These are phyloP conservation scores for Blakeslea trispora DNA, from an alignment of 371 early-diverging fungal genomes.

Conservation along the genomic window DNA sequence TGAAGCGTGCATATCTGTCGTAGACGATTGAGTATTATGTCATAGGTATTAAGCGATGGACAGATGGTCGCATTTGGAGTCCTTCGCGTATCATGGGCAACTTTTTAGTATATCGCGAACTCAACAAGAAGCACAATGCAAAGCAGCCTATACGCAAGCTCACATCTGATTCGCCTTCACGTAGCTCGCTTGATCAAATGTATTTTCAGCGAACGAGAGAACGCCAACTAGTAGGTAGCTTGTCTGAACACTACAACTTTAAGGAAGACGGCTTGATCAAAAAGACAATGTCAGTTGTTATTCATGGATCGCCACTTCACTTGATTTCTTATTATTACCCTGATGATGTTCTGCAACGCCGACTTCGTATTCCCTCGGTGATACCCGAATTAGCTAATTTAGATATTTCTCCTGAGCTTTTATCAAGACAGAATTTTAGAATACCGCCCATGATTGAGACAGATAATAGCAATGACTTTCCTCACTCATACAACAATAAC, in stretches of 20 bases:
- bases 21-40: too few relatives aligned
- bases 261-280: slow-evolving; percentile 84
- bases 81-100: slow-evolving; percentile 67
- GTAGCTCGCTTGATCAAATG: slow-evolving; percentile 6
- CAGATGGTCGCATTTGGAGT: slow-evolving; percentile 69
- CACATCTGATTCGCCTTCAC: slow-evolving; percentile 24
- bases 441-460: slow-evolving; percentile 54
- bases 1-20: too few relatives aligned
- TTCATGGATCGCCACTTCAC: slow-evolving; percentile 74
- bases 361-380: slow-evolving; percentile 58
- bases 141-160: slow-evolving; percentile 10
- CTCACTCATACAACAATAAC: too few relatives aligned
- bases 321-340: slow-evolving; percentile 83
- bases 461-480: not conserved
- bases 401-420: slow-evolving; percentile 56
- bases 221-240: slow-evolving; percentile 55
- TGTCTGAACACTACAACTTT: slow-evolving; percentile 64
- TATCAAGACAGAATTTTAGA: slow-evolving; percentile 60
- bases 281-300: slow-evolving; percentile 80
- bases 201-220: slow-evolving; percentile 38
- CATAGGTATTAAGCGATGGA: slow-evolving; percentile 77
- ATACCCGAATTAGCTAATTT: slow-evolving; percentile 54
- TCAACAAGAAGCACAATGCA: slow-evolving; percentile 34
- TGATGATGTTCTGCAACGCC: slow-evolving; percentile 63
- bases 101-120: slow-evolving; percentile 62